phyloP scores from a whole-genome alignment of 768 basidiomycete genomes.

The Boletus tomentosulus region DNA sequence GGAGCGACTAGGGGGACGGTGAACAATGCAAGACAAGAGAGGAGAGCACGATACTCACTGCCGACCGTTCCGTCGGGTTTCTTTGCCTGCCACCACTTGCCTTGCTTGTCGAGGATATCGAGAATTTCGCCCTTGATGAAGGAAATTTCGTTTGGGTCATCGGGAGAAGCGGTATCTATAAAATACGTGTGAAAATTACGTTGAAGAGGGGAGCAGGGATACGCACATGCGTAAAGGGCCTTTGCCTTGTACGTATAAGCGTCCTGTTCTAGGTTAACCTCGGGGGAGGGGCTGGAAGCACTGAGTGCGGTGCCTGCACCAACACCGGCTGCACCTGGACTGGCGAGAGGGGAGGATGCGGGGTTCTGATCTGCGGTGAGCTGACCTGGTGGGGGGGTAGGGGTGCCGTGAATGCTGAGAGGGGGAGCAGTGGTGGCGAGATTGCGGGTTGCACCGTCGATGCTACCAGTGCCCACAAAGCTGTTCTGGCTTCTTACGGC shows the following conservation, averaged over 20 bases:
- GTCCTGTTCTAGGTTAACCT: slow-evolving; percentile 37
- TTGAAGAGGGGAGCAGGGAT: slow-evolving; percentile 9
- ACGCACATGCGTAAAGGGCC: slow-evolving; percentile 85
- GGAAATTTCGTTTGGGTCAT: slow-evolving; percentile 95
- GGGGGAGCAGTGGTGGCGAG: slow-evolving; percentile 45
- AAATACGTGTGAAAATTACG: slow-evolving; percentile 19
- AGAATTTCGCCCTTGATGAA: slow-evolving; percentile 90
- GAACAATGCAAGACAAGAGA: slow-evolving; percentile 1
- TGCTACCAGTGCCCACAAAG: slow-evolving; percentile 41
- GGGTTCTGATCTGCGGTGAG: slow-evolving; percentile 42
- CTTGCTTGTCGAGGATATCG: slow-evolving; percentile 89
- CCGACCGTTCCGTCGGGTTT: slow-evolving; percentile 72
- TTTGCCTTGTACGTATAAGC: slow-evolving; percentile 72
- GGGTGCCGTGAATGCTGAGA: slow-evolving; percentile 56
- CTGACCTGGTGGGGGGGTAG: slow-evolving; percentile 30
- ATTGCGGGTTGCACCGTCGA: slow-evolving; percentile 51
- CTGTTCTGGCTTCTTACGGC: slow-evolving; percentile 42
- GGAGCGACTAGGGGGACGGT: slow-evolving; percentile 57
- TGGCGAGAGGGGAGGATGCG: slow-evolving; percentile 62
- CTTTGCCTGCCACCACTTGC: slow-evolving; percentile 90
- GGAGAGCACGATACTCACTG: slow-evolving; percentile 51
- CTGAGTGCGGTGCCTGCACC: slow-evolving; percentile 44
- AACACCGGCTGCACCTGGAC: slow-evolving; percentile 60
- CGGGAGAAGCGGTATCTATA: slow-evolving; percentile 86
- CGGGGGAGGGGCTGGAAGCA: slow-evolving; percentile 21